A percentile compares a stretch with the other conserved stretches of the same genome.
Conservation (phyloP, 257 asterid species). For the Parsonsia alboflavescens region DNA sequence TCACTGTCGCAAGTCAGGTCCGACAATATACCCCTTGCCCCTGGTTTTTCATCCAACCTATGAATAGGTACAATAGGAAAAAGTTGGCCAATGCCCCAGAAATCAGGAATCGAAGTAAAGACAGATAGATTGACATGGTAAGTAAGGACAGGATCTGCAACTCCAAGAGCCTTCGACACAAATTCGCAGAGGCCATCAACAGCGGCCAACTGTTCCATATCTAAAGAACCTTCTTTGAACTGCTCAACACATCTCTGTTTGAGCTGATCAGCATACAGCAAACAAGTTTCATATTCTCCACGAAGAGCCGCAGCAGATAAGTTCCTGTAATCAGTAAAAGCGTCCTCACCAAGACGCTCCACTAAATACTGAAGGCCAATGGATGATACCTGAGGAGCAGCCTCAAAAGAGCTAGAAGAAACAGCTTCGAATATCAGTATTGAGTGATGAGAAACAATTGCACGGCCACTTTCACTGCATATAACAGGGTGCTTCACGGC, state of each 20-base stretch:
- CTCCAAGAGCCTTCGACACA: slow-evolving; percentile 61
- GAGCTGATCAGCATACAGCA: slow-evolving; percentile 68
- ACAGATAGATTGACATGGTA: slow-evolving; percentile 76
- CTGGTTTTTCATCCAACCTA: slow-evolving; percentile 69
- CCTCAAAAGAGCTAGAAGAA: slow-evolving; percentile 42
- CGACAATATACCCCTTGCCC: slow-evolving; percentile 55
- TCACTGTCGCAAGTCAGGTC: slow-evolving; percentile 96
- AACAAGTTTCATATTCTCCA: slow-evolving; percentile 59
- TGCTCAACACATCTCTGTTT: slow-evolving; percentile 80
- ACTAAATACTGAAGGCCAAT: slow-evolving; percentile 42
- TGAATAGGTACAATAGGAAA: slow-evolving; percentile 91
- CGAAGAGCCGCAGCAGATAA: slow-evolving; percentile 59
- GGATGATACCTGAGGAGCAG: slow-evolving; percentile 42
- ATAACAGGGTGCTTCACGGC: slow-evolving; percentile 71
- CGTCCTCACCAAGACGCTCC: slow-evolving; percentile 54
- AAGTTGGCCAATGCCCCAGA: slow-evolving; percentile 87
- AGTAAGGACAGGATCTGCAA: slow-evolving; percentile 52
- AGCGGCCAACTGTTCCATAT: slow-evolving; percentile 74
- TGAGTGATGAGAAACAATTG: slow-evolving; percentile 94
- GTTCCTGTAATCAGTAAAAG: slow-evolving; percentile 51
- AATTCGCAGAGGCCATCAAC: slow-evolving; percentile 77
- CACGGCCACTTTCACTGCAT: slow-evolving; percentile 98
- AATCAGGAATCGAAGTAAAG: slow-evolving; percentile 94
- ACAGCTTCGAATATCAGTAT: slow-evolving; percentile 72
- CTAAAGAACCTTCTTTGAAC: slow-evolving; percentile 77